A percentile compares a stretch with the other conserved stretches of the same genome.
Evolutionary conservation across 805 yeast species (phyloP).

Genomic region (Candida silvatica): DNA sequence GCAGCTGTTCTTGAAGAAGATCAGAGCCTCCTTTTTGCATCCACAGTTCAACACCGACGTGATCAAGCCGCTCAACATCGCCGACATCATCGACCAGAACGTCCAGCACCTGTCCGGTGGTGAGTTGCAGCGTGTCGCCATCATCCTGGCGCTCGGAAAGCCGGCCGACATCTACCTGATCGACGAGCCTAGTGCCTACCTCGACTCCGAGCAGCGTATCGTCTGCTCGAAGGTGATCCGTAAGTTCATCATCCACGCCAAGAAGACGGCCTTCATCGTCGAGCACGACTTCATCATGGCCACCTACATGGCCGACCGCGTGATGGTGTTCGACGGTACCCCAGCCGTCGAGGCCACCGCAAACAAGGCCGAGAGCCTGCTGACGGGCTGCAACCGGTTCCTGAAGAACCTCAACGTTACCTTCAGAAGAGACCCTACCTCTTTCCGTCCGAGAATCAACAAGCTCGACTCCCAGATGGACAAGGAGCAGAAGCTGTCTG

Average conservation of each 20-base stretch:
- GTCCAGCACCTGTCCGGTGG: slow-evolving; percentile 98
- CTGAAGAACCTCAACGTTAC: slow-evolving; percentile 96
- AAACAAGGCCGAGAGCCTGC: slow-evolving; percentile 80
- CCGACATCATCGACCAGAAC: slow-evolving; percentile 93
- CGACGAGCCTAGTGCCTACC: slow-evolving; percentile 98
- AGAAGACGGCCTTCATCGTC: slow-evolving; percentile 97
- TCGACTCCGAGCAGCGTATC: slow-evolving; percentile 99
- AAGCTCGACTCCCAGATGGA: slow-evolving; percentile 98
- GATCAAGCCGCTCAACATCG: slow-evolving; percentile 88
- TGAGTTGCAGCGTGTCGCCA: slow-evolving; percentile 99
- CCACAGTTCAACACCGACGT: slow-evolving; percentile 99
- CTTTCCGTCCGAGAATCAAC: slow-evolving; percentile 98
- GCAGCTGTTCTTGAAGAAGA: slow-evolving; percentile 93
- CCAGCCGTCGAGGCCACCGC: slow-evolving; percentile 87
- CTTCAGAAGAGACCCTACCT: slow-evolving; percentile 97
- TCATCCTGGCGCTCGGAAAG: slow-evolving; percentile 86
- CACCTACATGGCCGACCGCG: slow-evolving; percentile 96
- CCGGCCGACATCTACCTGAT: slow-evolving; percentile 94
- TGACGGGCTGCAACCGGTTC: slow-evolving; percentile 96
- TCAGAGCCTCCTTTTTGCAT: slow-evolving; percentile 85
- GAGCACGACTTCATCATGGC: slow-evolving; percentile 99
- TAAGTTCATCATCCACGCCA: slow-evolving; percentile 91
- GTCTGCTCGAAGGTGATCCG: slow-evolving; percentile 97
- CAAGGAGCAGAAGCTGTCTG: slow-evolving; percentile 87
- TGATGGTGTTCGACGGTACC: slow-evolving; percentile 93